A percentile compares a stretch with the other conserved stretches of the same genome.
These are phyloP conservation scores for Pichia sorboxylosa DNA, from an alignment of 1,139 yeast genomes.

Conservation along the genomic window DNA sequence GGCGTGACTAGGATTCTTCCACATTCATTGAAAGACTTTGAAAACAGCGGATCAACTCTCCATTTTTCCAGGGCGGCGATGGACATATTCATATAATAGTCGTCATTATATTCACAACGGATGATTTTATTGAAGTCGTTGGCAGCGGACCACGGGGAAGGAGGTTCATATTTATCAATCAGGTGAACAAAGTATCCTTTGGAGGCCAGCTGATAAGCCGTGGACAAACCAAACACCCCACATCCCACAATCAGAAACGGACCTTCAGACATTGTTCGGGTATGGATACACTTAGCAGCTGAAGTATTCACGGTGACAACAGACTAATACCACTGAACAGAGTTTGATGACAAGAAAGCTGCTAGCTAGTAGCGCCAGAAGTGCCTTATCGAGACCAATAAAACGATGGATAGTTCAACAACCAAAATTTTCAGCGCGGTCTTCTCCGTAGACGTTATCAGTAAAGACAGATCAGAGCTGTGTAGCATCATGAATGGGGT, in stretches of 20 bases:
- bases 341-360: too few relatives aligned
- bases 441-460: too few relatives aligned
- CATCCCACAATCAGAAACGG: conserved; percentile 21
- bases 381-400: too few relatives aligned
- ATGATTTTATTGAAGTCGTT: conserved; percentile 37
- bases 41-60: conserved; percentile 27
- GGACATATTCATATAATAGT: conserved; percentile 28
- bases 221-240: conserved; percentile 31
- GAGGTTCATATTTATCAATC: conserved; percentile 31
- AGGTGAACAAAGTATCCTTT: conserved; percentile 23
- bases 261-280: conserved; percentile 7
- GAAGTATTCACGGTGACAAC: too few relatives aligned
- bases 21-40: conserved; percentile 25
- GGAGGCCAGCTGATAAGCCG: conserved; percentile 24
- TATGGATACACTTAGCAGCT: too few relatives aligned
- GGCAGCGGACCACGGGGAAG: conserved; percentile 40
- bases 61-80: conserved; percentile 31
- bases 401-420: too few relatives aligned
- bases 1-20: conserved; percentile 25
- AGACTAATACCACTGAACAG: too few relatives aligned
- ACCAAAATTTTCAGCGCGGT: too few relatives aligned
- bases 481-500: too few relatives aligned
- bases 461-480: too few relatives aligned
- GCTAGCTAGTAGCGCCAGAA: too few relatives aligned
- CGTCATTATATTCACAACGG: conserved; percentile 31